phyloP scores from a whole-genome alignment of 768 basidiomycete genomes.

The Leccinellum luteum region DNA sequence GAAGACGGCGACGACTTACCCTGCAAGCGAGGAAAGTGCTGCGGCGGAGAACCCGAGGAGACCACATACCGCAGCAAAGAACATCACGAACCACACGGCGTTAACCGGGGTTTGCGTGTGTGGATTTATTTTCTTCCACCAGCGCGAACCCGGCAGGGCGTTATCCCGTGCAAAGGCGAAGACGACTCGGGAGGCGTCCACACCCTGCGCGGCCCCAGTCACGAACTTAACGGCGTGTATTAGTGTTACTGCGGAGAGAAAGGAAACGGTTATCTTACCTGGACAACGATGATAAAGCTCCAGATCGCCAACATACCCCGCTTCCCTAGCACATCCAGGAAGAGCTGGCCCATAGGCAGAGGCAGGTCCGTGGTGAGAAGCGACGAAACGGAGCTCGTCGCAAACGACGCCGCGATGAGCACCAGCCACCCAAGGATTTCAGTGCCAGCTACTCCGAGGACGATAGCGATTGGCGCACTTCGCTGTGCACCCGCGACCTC shows the following conservation, averaged over 20 bases:
- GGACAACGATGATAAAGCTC: constrained; percentile 67
- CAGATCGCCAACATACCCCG: constrained; percentile 70
- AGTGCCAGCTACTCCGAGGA: constrained; percentile 60
- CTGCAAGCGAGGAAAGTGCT: constrained; percentile 64
- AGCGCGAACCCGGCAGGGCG: constrained; percentile 68
- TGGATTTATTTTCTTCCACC: constrained; percentile 62
- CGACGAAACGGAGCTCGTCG: constrained; percentile 51
- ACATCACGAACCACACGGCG: constrained; percentile 74
- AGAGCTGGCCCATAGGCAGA: constrained; percentile 71
- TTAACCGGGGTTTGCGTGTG: constrained; percentile 68
- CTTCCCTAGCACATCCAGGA: constrained; percentile 63
- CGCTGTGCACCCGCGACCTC: constrained; percentile 63
- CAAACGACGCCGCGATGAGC: constrained; percentile 63
- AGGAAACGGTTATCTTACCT: constrained; percentile 29
- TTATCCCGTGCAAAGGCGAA: constrained; percentile 76
- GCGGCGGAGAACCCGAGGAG: constrained; percentile 63
- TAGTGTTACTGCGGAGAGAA: neutral
- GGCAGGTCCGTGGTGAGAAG: constrained; percentile 51
- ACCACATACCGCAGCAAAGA: constrained; percentile 52
- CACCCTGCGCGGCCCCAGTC: constrained; percentile 70
- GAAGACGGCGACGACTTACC: constrained; percentile 39
- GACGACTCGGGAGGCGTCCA: constrained; percentile 72
- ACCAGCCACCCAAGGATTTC: constrained; percentile 65
- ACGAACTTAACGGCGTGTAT: constrained; percentile 45
- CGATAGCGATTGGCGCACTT: constrained; percentile 67